Conservation (phyloP, 306 rosid genomes). For the Cucurbita maxima region DNA sequence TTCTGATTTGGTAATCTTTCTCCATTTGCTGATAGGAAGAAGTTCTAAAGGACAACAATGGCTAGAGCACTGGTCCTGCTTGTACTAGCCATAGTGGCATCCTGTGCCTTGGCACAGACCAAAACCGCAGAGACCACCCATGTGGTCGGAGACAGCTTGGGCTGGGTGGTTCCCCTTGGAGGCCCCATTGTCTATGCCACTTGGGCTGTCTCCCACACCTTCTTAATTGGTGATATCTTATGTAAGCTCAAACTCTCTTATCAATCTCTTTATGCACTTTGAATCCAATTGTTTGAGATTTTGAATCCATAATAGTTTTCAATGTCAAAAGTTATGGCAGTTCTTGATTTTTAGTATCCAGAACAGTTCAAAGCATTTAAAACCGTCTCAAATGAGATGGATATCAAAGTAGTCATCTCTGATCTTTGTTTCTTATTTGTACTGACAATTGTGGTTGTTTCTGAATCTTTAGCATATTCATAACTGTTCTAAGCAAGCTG, state of each 20-base stretch:
- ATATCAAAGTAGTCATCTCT: not conserved
- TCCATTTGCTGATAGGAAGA: not conserved
- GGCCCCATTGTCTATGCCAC: conserved; percentile 5
- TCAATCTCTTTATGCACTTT: not conserved
- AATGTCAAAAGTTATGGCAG: not conserved
- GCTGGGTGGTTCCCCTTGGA: not conserved
- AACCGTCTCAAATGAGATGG: not conserved
- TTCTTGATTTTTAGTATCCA: not conserved
- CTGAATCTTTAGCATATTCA: not conserved
- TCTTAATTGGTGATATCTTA: conserved; percentile 2
- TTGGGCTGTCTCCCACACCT: not conserved
- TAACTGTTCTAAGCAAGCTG: not conserved
- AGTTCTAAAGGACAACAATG: not conserved
- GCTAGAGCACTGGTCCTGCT: not conserved
- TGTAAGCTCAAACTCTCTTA: not conserved
- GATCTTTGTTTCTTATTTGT: not conserved
- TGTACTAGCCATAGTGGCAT: not conserved
- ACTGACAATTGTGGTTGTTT: not conserved
- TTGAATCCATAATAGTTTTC: not conserved
- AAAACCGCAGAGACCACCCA: not conserved
- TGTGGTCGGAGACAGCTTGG: conserved; percentile 6
- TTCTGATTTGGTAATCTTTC: not conserved
- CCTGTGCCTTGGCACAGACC: not conserved
- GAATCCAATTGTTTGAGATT: not conserved
- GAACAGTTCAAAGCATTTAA: not conserved